Conservation (phyloP, 495 filamentous ascomycete species). For the Lasiosphaeria miniovina region DNA sequence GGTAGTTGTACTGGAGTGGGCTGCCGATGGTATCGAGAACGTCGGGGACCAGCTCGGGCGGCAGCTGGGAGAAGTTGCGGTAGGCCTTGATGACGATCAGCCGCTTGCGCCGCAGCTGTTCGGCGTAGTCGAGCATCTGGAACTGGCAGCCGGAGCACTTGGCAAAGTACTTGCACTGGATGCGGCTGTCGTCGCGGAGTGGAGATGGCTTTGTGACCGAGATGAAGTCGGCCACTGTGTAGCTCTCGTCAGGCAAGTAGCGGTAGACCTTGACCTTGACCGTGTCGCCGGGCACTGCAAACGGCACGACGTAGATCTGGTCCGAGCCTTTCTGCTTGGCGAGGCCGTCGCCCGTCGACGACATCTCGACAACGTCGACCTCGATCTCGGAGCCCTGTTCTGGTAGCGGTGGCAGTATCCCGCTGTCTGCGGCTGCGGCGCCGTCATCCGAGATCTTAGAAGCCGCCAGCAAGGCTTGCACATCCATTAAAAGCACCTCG, state of each 20-base stretch:
- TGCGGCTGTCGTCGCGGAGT: slow-evolving; percentile 69
- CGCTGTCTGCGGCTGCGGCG: slow-evolving; percentile 23
- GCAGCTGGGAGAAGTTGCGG: slow-evolving; percentile 79
- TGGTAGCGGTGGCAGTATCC: slow-evolving; percentile 47
- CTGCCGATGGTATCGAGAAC: slow-evolving; percentile 84
- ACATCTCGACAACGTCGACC: slow-evolving; percentile 68
- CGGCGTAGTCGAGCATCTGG: slow-evolving; percentile 89
- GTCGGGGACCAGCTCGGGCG: slow-evolving; percentile 69
- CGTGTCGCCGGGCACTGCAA: slow-evolving; percentile 75
- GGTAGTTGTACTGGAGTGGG: slow-evolving; percentile 86
- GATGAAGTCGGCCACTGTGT: slow-evolving; percentile 77
- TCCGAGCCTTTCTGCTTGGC: slow-evolving; percentile 60
- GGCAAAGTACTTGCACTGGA: slow-evolving; percentile 81
- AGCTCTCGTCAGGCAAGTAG: slow-evolving; percentile 56
- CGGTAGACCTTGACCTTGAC: slow-evolving; percentile 75
- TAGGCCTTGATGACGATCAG: slow-evolving; percentile 88
- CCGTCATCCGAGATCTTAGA: slow-evolving; percentile 37
- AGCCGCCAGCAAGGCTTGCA: slow-evolving; percentile 59
- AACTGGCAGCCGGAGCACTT: slow-evolving; percentile 92
- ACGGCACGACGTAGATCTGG: slow-evolving; percentile 86
- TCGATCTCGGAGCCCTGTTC: slow-evolving; percentile 73
- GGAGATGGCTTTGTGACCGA: slow-evolving; percentile 70
- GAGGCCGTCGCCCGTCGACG: slow-evolving; percentile 88
- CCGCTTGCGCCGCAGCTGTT: slow-evolving; percentile 82
- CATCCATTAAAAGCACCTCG: slow-evolving; percentile 70